phyloP scores from a whole-genome alignment of 2,329 filamentous ascomycete genomes.

The Eutypella sp. region DNA sequence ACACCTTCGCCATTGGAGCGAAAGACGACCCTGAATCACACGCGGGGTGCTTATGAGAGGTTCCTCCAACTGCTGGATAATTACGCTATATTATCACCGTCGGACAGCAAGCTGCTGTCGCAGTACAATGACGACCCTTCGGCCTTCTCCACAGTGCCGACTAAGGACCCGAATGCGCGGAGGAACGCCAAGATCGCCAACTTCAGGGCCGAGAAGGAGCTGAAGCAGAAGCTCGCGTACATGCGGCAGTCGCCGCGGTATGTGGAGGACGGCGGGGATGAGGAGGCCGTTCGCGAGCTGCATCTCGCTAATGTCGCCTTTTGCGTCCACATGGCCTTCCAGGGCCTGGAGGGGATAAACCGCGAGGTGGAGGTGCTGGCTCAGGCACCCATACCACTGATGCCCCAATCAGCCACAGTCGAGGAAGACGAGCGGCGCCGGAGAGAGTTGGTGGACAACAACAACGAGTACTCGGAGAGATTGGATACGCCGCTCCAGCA shows the following conservation, averaged over 20 bases:
- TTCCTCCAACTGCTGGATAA: constrained; percentile 74
- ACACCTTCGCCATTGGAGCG: constrained; percentile 51
- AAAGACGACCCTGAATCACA: constrained; percentile 54
- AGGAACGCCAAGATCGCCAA: constrained; percentile 81
- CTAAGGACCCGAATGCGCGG: constrained; percentile 56
- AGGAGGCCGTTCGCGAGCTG: constrained; percentile 74
- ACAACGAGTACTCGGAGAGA: constrained; percentile 63
- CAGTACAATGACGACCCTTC: constrained; percentile 66
- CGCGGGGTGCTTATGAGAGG: constrained; percentile 68
- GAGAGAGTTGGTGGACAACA: constrained; percentile 27
- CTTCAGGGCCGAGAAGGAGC: constrained; percentile 78
- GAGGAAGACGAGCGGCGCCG: constrained; percentile 42
- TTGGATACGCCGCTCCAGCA: constrained; percentile 62
- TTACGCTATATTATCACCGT: constrained; percentile 65
- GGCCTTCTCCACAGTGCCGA: constrained; percentile 68
- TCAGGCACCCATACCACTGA: constrained; percentile 56
- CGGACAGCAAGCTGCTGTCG: constrained; percentile 66
- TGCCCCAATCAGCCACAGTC: constrained; percentile 38
- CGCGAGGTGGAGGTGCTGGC: constrained; percentile 81
- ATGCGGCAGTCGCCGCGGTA: constrained; percentile 38
- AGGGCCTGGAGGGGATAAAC: constrained; percentile 79
- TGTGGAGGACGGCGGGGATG: constrained; percentile 62
- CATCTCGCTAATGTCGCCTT: constrained; percentile 72
- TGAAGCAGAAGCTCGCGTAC: constrained; percentile 74
- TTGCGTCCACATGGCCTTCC: constrained; percentile 74